Evolutionary conservation across 2,329 filamentous ascomycete genomes (phyloP).

Genomic region (Clarireedia hainanense): DNA sequence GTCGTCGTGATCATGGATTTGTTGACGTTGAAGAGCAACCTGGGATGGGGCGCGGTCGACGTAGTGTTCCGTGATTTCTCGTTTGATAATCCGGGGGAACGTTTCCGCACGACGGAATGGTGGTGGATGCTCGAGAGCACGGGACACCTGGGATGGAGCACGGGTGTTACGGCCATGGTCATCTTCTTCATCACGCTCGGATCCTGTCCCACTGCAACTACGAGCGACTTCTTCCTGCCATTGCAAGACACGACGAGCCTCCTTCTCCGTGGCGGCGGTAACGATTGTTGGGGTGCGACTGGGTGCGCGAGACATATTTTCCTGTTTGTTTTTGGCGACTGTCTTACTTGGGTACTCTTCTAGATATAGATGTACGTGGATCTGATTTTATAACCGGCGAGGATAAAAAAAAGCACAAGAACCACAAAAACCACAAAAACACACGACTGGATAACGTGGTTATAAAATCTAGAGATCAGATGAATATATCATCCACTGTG

Average conservation of each 20-base stretch:
- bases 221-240: constrained; percentile 35
- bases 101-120: constrained; percentile 10
- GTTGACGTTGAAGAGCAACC: background rate
- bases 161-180: background rate
- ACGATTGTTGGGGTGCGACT: constrained; percentile 13
- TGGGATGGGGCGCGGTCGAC: background rate
- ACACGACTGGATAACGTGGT: background rate
- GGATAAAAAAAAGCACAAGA: background rate
- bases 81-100: constrained; percentile 3
- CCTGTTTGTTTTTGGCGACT: background rate
- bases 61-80: background rate
- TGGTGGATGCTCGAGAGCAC: background rate
- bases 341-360: background rate
- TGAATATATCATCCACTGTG: background rate
- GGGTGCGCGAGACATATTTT: background rate
- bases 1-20: background rate
- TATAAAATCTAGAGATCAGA: background rate
- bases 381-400: background rate
- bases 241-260: constrained; percentile 34
- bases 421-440: background rate
- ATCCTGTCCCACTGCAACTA: constrained; percentile 7
- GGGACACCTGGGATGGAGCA: constrained; percentile 5
- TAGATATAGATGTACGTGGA: background rate
- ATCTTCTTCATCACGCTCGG: background rate
- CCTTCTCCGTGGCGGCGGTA: constrained; percentile 24